phyloP scores from a whole-genome alignment of 1,284 basidiomycete species.

The Malassezia vespertilionis region DNA sequence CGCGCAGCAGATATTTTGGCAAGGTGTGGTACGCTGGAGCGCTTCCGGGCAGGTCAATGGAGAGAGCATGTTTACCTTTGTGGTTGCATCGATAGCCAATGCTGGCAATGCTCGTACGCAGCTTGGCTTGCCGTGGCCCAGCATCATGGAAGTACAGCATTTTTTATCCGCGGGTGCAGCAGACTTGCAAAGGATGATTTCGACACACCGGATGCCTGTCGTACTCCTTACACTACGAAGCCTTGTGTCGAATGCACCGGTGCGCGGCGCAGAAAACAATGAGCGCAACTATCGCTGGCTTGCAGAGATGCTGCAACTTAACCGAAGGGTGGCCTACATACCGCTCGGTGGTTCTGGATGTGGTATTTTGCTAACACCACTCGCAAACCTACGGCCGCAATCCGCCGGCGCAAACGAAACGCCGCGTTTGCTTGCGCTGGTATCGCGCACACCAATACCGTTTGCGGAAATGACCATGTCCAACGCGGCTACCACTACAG shows the following conservation, averaged over 20 bases:
- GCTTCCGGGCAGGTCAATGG: slow-evolving; percentile 20
- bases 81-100: slow-evolving; percentile 28
- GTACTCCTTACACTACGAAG: slow-evolving; percentile 5
- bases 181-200: slow-evolving; percentile 5
- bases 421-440: slow-evolving; percentile 27
- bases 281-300: slow-evolving; percentile 29
- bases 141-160: slow-evolving; percentile 6
- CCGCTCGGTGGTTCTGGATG: slow-evolving; percentile 23
- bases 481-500: background rate
- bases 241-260: background rate
- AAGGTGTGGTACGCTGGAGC: slow-evolving; percentile 31
- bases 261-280: slow-evolving; percentile 23
- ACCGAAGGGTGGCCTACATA: slow-evolving; percentile 32
- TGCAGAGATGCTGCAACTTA: slow-evolving; percentile 25
- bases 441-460: slow-evolving; percentile 27
- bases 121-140: slow-evolving; percentile 14
- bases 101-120: background rate
- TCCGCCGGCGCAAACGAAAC: background rate
- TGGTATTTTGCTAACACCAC: slow-evolving; percentile 28
- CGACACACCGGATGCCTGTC: slow-evolving; percentile 3
- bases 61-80: slow-evolving; percentile 23
- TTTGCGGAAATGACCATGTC: slow-evolving; percentile 21
- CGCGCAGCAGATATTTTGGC: slow-evolving; percentile 28
- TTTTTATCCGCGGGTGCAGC: background rate
- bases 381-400: too few relatives aligned